Evolutionary conservation across 75 land plant genomes (phyloP), one percentile per base, ranked within the genome.

Genomic region (Azolla pinnata): DNA sequence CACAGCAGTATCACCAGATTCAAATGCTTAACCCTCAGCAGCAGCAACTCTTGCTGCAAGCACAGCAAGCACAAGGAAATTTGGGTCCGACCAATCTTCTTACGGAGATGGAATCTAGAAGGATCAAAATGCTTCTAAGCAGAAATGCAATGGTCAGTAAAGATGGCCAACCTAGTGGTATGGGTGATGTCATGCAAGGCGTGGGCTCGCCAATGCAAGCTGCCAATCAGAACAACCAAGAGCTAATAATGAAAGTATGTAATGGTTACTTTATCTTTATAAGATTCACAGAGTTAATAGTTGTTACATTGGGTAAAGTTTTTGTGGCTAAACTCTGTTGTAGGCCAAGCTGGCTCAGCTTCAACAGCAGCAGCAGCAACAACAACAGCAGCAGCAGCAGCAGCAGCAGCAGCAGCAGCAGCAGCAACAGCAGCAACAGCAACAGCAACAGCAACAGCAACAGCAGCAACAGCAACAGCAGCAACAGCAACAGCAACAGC

Each of bases 151-250:
- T 64, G 34, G 59, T 74, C 7, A 83, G 71, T 25, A 86, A 83
- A 63, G 99, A 90, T 67, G 82, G 82, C 8, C 87, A 77, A 29
- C 19, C 80, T n/a, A n/a, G n/a, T n/a, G 80, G 65, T 73, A 58
- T 80, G 4, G 60, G 79, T 32, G 97, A 88, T 67, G 63, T 73
- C 28, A 75, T 82, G 76, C 81, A 79, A 8, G 78, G 81, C 75
- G 81, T 82, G 55, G 90, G 90, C 24, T 93, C 98, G 44, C 85
- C 97, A 18, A 56, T 91, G 81, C 96, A 85, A 76, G 66, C 73
- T 68, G 84, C 77, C 62, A 61, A 63, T 51, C 72, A 81, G 48
- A 59, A 68, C 31, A 64, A 81, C 49, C 75, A 75, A 4, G 98
- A 93, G 18, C 67, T 81, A 61, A 48, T 83, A 38, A 62, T 86